phyloP scores from a whole-genome alignment of 2,329 filamentous ascomycete species.

The Waltergamsia citrina region DNA sequence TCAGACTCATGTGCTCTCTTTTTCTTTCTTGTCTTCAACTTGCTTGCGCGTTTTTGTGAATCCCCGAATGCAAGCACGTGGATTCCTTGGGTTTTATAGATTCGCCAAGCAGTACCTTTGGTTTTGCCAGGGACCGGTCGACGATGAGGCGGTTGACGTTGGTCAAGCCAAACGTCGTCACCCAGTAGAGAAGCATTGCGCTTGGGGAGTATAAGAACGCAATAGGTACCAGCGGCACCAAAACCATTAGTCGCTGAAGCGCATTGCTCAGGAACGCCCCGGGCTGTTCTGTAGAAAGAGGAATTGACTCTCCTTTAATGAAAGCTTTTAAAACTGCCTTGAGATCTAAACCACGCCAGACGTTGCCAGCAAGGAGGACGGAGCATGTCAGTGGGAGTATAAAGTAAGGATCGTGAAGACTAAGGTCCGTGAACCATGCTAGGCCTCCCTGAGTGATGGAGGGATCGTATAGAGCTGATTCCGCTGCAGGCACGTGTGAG shows the following conservation, averaged over 20 bases:
- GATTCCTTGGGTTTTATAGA: no score
- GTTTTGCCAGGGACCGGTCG: conserved; percentile 6
- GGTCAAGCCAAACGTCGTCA: conserved; percentile 22
- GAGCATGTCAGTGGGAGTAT: conserved; percentile 32
- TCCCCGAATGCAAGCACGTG: no score
- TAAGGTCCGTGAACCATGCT: conserved; percentile 47
- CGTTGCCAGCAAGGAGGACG: conserved; percentile 15
- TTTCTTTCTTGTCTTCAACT: not conserved
- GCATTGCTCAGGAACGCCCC: no score
- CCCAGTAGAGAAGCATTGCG: conserved; percentile 31
- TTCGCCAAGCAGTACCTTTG: no score
- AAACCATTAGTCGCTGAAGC: no score
- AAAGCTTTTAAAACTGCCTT: conserved; percentile 12
- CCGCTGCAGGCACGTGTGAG: conserved; percentile 3
- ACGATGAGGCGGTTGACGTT: conserved; percentile 22
- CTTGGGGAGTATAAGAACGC: no score
- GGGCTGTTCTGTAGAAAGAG: no score
- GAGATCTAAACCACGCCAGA: conserved; percentile 17
- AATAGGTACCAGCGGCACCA: no score
- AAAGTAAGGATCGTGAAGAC: conserved; percentile 38
- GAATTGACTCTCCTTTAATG: no score
- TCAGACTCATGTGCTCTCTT: not conserved
- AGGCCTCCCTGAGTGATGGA: conserved; percentile 38
- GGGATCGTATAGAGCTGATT: conserved; percentile 21
- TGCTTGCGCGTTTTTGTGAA: not conserved